Evolutionary conservation across 192 early-diverging fungal genomes (phyloP).

Genomic region (Dispira parvispora): DNA sequence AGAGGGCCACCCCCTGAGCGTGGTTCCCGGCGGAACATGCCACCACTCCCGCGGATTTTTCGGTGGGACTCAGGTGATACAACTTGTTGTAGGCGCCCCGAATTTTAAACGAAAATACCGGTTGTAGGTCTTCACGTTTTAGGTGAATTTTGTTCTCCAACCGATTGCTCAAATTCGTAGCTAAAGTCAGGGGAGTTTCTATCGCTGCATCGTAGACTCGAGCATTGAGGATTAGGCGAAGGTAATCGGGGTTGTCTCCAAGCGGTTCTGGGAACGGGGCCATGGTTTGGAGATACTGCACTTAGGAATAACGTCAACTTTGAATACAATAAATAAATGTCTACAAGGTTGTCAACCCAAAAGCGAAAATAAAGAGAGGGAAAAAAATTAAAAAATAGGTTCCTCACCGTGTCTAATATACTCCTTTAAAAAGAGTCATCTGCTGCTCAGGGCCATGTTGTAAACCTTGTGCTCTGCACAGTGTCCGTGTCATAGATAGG

Average conservation of each 20-base stretch:
- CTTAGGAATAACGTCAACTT: too few species aligned
- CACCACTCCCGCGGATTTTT: constrained; percentile 74
- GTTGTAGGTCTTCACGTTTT: constrained; percentile 94
- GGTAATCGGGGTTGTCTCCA: constrained; percentile 54
- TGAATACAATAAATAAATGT: too few species aligned
- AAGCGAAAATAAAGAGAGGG: too few species aligned
- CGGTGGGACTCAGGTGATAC: constrained; percentile 57
- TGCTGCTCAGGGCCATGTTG: too few species aligned
- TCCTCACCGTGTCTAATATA: too few species aligned
- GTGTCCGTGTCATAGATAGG: too few species aligned
- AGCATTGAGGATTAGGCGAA: constrained; percentile 83
- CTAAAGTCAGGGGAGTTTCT: constrained; percentile 76
- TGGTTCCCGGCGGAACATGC: constrained; percentile 98
- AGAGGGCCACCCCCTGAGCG: constrained; percentile 90
- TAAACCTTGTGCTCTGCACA: too few species aligned
- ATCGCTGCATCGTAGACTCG: constrained; percentile 87
- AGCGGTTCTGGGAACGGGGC: too few species aligned
- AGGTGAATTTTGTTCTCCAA: constrained; percentile 51
- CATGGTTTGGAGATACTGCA: too few species aligned
- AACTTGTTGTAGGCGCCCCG: constrained; percentile 94
- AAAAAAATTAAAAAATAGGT: too few species aligned
- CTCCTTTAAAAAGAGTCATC: too few species aligned
- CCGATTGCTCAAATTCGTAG: constrained; percentile 65
- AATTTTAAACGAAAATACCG: constrained; percentile 97
- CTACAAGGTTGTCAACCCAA: too few species aligned